Percentiles rank a stretch among this genome's conserved stretches.
Evolutionary conservation across 2,329 filamentous ascomycete species (phyloP).

Genomic region (Truncatella angustata): DNA sequence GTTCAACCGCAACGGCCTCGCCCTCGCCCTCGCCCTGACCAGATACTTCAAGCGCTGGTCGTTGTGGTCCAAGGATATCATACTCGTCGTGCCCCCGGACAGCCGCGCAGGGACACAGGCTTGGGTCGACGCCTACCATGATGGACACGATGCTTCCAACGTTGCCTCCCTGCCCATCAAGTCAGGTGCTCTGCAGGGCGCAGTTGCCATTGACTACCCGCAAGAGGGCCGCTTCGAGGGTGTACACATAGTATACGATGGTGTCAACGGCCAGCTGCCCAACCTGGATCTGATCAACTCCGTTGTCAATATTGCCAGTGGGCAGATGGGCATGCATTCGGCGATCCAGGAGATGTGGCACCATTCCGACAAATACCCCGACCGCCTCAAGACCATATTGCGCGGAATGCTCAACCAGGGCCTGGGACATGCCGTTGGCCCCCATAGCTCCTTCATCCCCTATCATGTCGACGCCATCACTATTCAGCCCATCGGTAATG

Average conservation of each 20-base stretch:
- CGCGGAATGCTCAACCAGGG: constrained; percentile 92
- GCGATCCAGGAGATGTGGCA: constrained; percentile 83
- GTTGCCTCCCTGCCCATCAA: constrained; percentile 82
- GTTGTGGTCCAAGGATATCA: constrained; percentile 98
- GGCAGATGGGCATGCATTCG: constrained; percentile 87
- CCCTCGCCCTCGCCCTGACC: constrained; percentile 80
- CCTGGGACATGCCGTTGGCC: constrained; percentile 81
- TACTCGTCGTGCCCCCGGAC: constrained; percentile 85
- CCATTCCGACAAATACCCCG: constrained; percentile 73
- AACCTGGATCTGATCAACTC: constrained; percentile 97
- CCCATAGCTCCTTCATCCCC: constrained; percentile 94
- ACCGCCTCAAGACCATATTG: constrained; percentile 83
- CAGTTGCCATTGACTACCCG: constrained; percentile 89
- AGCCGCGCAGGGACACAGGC: constrained; percentile 88
- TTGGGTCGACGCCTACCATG: constrained; percentile 97
- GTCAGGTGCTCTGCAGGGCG: constrained; percentile 88
- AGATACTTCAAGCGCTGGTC: constrained; percentile 98
- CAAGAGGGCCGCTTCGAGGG: constrained; percentile 82
- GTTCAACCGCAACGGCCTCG: constrained; percentile 83
- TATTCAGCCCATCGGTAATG: constrained; percentile 82
- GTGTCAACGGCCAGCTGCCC: constrained; percentile 90
- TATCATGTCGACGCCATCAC: constrained; percentile 98
- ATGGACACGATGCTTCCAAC: constrained; percentile 70
- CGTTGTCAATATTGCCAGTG: constrained; percentile 79
- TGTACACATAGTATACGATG: constrained; percentile 90